These are phyloP conservation scores for Scutellaria galericulata DNA, from an alignment of 257 asterid species.

Conservation along the genomic window DNA sequence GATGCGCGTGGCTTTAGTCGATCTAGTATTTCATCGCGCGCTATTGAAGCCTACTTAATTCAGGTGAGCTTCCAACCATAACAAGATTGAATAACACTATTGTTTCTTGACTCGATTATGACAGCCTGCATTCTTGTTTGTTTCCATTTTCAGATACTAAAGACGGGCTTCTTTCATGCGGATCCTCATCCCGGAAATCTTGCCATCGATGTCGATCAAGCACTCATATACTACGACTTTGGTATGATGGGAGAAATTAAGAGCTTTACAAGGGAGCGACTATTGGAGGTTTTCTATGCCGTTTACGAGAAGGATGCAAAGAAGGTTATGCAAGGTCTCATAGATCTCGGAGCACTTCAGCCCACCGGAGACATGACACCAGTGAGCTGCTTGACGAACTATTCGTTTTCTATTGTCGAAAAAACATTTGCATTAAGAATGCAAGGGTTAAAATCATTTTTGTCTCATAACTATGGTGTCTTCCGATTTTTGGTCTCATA, in stretches of 20 bases:
- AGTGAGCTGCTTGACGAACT: conserved; percentile 46
- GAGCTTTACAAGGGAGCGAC: conserved; percentile 85
- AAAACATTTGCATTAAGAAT: background rate
- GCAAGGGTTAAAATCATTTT: too few relatives aligned
- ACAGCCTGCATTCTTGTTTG: conserved; percentile 19
- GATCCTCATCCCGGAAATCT: conserved; percentile 99
- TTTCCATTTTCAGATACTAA: conserved; percentile 65
- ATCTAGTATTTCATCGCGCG: conserved; percentile 79
- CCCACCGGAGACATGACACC: conserved; percentile 96
- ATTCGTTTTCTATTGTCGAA: conserved; percentile 12
- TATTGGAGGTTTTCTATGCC: conserved; percentile 81
- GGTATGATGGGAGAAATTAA: conserved; percentile 99
- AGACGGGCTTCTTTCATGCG: conserved; percentile 98
- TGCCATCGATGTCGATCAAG: conserved; percentile 87
- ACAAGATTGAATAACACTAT: background rate
- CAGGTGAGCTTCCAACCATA: conserved; percentile 53
- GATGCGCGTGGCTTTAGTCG: conserved; percentile 75
- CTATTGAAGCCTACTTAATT: conserved; percentile 93
- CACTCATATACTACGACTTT: conserved; percentile 91
- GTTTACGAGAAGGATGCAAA: conserved; percentile 96
- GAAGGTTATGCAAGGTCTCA: conserved; percentile 89
- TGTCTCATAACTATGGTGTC: too few relatives aligned
- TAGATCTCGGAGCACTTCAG: conserved; percentile 95
- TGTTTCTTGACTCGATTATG: background rate
- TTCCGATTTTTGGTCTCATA: too few relatives aligned